Percentiles rank a stretch among this genome's conserved stretches.
Evolutionary conservation across 2,329 filamentous ascomycete genomes (phyloP).

Genomic region (Aspergillus flavus): DNA sequence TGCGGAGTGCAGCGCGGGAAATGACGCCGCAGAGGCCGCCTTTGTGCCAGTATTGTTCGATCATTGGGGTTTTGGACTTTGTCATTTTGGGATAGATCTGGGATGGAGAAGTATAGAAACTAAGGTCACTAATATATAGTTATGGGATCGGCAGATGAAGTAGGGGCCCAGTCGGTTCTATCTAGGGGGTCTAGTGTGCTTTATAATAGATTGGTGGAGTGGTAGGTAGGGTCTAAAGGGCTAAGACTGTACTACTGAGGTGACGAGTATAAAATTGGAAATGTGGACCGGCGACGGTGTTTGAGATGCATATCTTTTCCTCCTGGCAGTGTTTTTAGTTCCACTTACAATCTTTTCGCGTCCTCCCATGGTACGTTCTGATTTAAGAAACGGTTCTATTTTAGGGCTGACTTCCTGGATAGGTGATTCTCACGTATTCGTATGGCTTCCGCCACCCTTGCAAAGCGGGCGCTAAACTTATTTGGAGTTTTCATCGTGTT

Average conservation of each 20-base stretch:
- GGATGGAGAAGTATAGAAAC: not conserved
- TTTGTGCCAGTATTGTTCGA: conserved; percentile 19
- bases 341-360: not conserved
- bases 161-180: not conserved
- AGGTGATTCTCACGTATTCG: not conserved
- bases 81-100: not conserved
- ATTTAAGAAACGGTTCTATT: not conserved
- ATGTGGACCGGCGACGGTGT: not conserved
- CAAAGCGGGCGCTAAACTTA: not conserved
- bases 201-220: not conserved
- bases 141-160: not conserved
- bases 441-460: not conserved
- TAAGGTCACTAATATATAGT: not conserved
- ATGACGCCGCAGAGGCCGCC: conserved; percentile 10
- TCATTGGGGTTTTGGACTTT: not conserved
- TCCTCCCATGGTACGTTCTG: not conserved
- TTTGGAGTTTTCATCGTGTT: not conserved
- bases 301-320: not conserved
- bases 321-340: not conserved
- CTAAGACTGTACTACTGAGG: not conserved
- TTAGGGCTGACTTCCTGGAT: not conserved
- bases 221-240: not conserved
- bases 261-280: not conserved
- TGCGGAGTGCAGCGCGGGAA: conserved; percentile 16
- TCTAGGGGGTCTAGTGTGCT: not conserved